Conservation (phyloP, 1,284 basidiomycete species). For the Sporisorium graminicola region DNA sequence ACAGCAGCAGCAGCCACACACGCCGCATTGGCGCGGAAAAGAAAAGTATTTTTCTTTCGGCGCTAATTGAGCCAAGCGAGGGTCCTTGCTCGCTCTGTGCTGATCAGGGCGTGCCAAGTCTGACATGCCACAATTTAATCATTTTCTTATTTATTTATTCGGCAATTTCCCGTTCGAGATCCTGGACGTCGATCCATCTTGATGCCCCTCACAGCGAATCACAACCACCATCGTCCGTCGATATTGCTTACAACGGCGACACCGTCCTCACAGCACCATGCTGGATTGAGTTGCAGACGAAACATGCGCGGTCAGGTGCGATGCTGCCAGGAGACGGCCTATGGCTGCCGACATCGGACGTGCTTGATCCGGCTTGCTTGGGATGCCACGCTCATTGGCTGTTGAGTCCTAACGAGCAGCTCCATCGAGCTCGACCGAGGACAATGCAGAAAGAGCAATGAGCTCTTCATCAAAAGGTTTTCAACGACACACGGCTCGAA, state of each 20-base stretch:
- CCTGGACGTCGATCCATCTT: neutral
- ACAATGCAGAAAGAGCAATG: too few relatives aligned
- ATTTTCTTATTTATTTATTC: neutral
- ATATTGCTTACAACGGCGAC: neutral
- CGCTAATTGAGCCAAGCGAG: constrained; percentile 6
- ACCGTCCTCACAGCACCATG: neutral
- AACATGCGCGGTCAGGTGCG: neutral
- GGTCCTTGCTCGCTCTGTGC: too few relatives aligned
- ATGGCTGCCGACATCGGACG: neutral
- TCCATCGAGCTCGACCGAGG: too few relatives aligned
- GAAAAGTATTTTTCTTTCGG: neutral
- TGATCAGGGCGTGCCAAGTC: too few relatives aligned
- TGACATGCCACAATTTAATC: neutral
- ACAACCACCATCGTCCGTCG: neutral
- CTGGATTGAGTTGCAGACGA: neutral
- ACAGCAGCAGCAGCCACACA: neutral
- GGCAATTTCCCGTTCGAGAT: neutral
- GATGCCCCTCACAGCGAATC: neutral
- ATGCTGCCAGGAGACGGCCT: constrained; percentile 4
- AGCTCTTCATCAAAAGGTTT: too few relatives aligned
- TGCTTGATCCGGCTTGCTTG: constrained; percentile 4
- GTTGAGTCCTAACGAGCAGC: neutral
- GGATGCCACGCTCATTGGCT: neutral
- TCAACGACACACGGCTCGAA: neutral
- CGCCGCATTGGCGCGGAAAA: neutral